phyloP scores from a whole-genome alignment of 768 basidiomycete genomes.

The Leccinum boreale region DNA sequence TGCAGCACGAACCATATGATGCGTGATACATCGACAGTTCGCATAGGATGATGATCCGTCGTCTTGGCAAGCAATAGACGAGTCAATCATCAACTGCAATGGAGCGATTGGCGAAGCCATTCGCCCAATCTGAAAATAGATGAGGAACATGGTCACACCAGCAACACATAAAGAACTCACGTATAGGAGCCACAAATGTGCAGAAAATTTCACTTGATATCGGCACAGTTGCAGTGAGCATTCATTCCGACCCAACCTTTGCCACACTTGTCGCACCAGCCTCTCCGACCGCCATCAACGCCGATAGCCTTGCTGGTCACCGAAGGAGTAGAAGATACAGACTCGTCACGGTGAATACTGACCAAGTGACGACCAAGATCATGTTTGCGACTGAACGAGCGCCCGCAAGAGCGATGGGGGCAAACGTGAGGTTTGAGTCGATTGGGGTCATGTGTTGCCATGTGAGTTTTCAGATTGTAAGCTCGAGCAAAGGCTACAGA shows the following conservation, averaged over 20 bases:
- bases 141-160: conserved; percentile 15
- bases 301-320: conserved; percentile 53
- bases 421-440: conserved; percentile 87
- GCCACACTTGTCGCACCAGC: conserved; percentile 75
- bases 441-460: conserved; percentile 92
- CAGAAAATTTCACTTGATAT: conserved; percentile 53
- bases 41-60: conserved; percentile 36
- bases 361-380: conserved; percentile 88
- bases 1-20: conserved; percentile 57
- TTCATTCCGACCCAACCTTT: conserved; percentile 59
- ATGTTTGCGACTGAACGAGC: conserved; percentile 93
- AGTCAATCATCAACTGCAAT: conserved; percentile 38
- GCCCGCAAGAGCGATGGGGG: conserved; percentile 79
- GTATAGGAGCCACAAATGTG: conserved; percentile 24
- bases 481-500: conserved; percentile 81
- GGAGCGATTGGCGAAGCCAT: conserved; percentile 37
- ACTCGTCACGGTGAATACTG: conserved; percentile 77
- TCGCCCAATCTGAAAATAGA: conserved; percentile 29
- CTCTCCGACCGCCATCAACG: conserved; percentile 57
- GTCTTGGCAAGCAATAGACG: conserved; percentile 31
- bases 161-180: conserved; percentile 14
- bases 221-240: conserved; percentile 57
- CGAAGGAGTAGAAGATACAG: conserved; percentile 41
- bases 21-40: conserved; percentile 54
- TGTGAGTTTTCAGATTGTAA: conserved; percentile 93